phyloP scores from a whole-genome alignment of 1,139 yeast genomes.

The Williopsis jadinii region DNA sequence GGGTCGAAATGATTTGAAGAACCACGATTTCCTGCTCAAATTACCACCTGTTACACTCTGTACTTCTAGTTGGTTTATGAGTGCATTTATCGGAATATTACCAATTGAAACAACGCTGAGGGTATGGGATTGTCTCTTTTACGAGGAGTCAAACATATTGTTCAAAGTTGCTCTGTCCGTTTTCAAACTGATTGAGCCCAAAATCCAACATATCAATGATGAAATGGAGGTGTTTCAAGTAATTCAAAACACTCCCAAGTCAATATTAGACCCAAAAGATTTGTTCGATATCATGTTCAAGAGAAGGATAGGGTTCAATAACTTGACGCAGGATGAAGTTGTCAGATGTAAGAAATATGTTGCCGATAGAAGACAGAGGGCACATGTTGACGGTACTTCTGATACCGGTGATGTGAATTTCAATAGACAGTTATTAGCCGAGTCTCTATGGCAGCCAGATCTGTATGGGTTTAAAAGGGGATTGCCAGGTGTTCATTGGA shows the following conservation, averaged over 20 bases:
- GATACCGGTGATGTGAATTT: slow-evolving; percentile 14
- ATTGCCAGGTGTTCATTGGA: slow-evolving; percentile 35
- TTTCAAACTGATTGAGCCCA: slow-evolving; percentile 71
- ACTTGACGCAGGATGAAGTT: slow-evolving; percentile 76
- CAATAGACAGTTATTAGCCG: slow-evolving; percentile 25
- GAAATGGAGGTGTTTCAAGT: slow-evolving; percentile 85
- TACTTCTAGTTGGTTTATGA: slow-evolving; percentile 98
- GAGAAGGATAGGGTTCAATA: slow-evolving; percentile 67
- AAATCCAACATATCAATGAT: slow-evolving; percentile 45
- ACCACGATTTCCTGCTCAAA: slow-evolving; percentile 62
- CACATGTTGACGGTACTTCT: slow-evolving; percentile 15
- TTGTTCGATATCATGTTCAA: slow-evolving; percentile 70
- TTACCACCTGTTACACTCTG: slow-evolving; percentile 89
- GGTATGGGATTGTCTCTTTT: slow-evolving; percentile 92
- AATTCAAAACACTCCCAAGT: slow-evolving; percentile 77
- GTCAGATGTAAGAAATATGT: slow-evolving; percentile 73
- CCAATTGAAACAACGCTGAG: slow-evolving; percentile 85
- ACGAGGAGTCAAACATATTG: slow-evolving; percentile 82
- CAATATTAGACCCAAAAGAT: slow-evolving; percentile 59
- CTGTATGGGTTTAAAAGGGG: slow-evolving; percentile 32
- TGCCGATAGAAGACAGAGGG: slow-evolving; percentile 40
- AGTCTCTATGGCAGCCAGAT: slow-evolving; percentile 29
- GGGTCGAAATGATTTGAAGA: slow-evolving; percentile 3
- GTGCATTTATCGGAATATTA: slow-evolving; percentile 77
- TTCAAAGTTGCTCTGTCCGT: slow-evolving; percentile 80